Evolutionary conservation across 352 stramenopile genomes (phyloP).

Genomic region (Pythium angustatum): DNA sequence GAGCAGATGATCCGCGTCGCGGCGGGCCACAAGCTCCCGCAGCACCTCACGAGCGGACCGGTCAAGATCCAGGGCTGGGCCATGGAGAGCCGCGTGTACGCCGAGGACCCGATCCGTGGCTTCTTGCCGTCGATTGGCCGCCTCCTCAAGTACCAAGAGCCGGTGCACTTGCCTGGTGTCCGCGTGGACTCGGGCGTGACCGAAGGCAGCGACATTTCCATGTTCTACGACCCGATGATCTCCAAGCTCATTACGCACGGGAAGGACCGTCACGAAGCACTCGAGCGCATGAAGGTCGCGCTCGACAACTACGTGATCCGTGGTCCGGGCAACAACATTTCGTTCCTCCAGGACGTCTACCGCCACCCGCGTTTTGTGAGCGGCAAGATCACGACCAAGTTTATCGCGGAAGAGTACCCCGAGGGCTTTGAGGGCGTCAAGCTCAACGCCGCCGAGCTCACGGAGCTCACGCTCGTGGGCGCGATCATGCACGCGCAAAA

Average conservation of each 20-base stretch:
- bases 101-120: conserved; percentile 85
- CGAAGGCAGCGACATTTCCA: conserved; percentile 88
- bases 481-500: conserved; percentile 26
- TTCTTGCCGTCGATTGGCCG: conserved; percentile 91
- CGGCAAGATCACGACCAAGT: conserved; percentile 97
- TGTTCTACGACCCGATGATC: conserved; percentile 95
- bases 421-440: conserved; percentile 91
- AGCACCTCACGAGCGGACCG: conserved; percentile 87
- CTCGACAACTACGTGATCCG: conserved; percentile 92
- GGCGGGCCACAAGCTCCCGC: conserved; percentile 87
- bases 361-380: conserved; percentile 72
- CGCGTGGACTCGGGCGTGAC: conserved; percentile 90
- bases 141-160: conserved; percentile 58
- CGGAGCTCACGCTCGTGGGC: conserved; percentile 39
- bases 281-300: conserved; percentile 81
- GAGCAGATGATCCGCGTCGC: conserved; percentile 95
- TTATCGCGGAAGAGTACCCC: conserved; percentile 96
- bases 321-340: conserved; percentile 94
- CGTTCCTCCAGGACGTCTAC: conserved; percentile 91
- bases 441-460: conserved; percentile 42
- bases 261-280: conserved; percentile 73
- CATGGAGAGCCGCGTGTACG: conserved; percentile 94
- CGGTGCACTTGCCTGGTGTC: conserved; percentile 32
- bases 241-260: conserved; percentile 93
- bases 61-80: conserved; percentile 90